Evolutionary conservation across 1,139 yeast genomes (phyloP), one percentile per base, ranked within the genome.

Genomic region (Debaryomyces psychrophilus): DNA sequence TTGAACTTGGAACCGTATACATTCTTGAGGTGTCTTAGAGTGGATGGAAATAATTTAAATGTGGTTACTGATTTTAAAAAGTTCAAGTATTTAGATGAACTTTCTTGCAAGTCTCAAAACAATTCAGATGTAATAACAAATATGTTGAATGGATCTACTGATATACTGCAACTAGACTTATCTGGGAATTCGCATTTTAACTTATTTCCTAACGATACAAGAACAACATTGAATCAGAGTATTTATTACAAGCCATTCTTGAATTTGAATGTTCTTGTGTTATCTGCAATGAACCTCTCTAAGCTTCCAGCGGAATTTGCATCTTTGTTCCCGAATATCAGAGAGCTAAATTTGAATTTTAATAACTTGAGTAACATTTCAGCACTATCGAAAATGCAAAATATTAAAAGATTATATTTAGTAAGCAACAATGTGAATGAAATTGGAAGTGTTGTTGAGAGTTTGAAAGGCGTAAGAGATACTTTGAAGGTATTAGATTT

Each of bases 321-420:
- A 4, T 49, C 57, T 2, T 44, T 67, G 35, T 79, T 77, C 55
- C 82, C 83, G 14, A 69, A 78, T 50, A 65, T 81, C 33, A 56
- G 71, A 26, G 79, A 75, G 42, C 59, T 81, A 44, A 79, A 79
- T 50, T 64, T 81, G 47, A 79, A 77, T 51, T 81, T 81, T 60
- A 81, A 81, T 57, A 66, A 64, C 38, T 57, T 81, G 39, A 51
- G 44, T 11, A 59, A 62, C 44, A 55, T 76, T 26, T 45, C 55
- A 4, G 69, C 65, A 1, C 60, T 76, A 33, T 38, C 59, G 1
- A 58, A 59, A 2, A 59, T 77, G 50, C 53, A 52, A 12, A 63
- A 68, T 42, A 62, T 82, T 43, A 67, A 63, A 42, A 68, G 69
- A 49, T 57, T 81, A 37, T 76, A 67, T 46, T 49, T 79, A 45